Base-by-base conservation (phyloP, 2,329 filamentous ascomycete genomes). In the Fusarium anguioides region DNA sequence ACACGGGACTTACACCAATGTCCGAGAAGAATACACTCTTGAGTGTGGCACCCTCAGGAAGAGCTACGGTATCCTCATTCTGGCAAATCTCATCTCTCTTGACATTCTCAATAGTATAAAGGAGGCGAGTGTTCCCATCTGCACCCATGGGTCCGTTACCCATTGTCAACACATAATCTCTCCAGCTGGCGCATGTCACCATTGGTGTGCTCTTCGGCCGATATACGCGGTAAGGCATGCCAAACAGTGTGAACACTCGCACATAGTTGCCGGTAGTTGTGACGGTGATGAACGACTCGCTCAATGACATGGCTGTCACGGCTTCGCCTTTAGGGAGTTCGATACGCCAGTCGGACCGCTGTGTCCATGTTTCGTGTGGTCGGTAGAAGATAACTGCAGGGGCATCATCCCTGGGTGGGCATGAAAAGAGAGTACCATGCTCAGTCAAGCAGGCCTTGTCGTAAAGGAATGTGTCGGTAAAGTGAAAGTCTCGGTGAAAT, bases 341-440 rank as follows among this genome's bases (percentile, higher is more conserved):
- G 0, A 91, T 97, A 47, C 93, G 89, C 94, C 95, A 98, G 78
- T 99, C 96, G 20, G 89, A 87, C 49, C 96, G 87, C 47, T 92
- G 87, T 4, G 94, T 97, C 96, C 96, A 99, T 2, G 93, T 96
- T 80, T 99, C 95, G 75, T 99, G 96, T 0, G 96, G 96, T 8
- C 96, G 88, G 78, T 98, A 99, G 79, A 97, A 97, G n/a, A 99
- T 88, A 29, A 89, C 90, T 6, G 95, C 92, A 4, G 92, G 89
- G 11, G 77, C 71, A 58, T 89, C 87, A 29, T 88, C 85, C 10
- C 83, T 84, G 2, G 93, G 88, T 21, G 90, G 91, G 61, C 92
- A 95, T 2, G 94, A 91, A 75, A 97, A 97, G 1, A 97, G 84
- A 1, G 93, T 86, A 17, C 96, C 95, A 55, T 92, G 89, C 58